phyloP scores from a whole-genome alignment of 345 rosid genomes.

The Excoecaria cochinchinensis region DNA sequence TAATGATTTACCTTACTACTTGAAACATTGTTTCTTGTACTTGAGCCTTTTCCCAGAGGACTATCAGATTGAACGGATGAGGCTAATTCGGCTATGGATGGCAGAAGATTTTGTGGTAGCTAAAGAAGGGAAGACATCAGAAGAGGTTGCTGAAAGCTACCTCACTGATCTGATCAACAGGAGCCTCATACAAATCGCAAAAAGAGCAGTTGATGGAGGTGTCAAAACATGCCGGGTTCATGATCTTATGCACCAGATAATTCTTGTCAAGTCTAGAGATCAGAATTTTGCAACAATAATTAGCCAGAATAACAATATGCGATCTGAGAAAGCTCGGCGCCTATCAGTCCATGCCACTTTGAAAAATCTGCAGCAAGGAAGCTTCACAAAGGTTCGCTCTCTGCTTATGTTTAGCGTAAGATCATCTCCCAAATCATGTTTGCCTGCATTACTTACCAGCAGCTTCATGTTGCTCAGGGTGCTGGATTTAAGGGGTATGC shows the following conservation, averaged over 20 bases:
- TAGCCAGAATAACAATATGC: slow-evolving; percentile 13
- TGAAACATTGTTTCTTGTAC: slow-evolving; percentile 44
- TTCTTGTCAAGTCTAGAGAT: slow-evolving; percentile 37
- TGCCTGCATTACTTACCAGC: neutral
- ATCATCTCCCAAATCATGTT: neutral
- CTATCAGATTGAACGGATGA: slow-evolving; percentile 20
- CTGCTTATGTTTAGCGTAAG: slow-evolving; percentile 34
- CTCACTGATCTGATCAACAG: slow-evolving; percentile 38
- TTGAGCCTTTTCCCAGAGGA: slow-evolving; percentile 43
- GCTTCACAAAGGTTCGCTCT: slow-evolving; percentile 33
- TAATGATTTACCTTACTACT: slow-evolving; percentile 43
- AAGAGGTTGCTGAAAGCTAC: slow-evolving; percentile 48
- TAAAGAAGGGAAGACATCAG: slow-evolving; percentile 38
- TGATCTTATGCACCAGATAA: slow-evolving; percentile 35
- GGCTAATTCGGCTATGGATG: slow-evolving; percentile 42
- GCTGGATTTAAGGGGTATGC: slow-evolving; percentile 38
- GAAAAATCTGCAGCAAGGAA: neutral
- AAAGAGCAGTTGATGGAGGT: slow-evolving; percentile 30
- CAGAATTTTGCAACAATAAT: slow-evolving; percentile 36
- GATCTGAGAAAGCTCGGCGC: slow-evolving; percentile 44
- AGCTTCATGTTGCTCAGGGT: slow-evolving; percentile 36
- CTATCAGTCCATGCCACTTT: slow-evolving; percentile 29
- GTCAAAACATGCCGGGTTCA: slow-evolving; percentile 40
- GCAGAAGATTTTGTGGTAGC: slow-evolving; percentile 43
- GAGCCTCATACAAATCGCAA: slow-evolving; percentile 38